phyloP scores from a whole-genome alignment of 192 early-diverging fungal species.

The Borealophlyctis nickersoniae region DNA sequence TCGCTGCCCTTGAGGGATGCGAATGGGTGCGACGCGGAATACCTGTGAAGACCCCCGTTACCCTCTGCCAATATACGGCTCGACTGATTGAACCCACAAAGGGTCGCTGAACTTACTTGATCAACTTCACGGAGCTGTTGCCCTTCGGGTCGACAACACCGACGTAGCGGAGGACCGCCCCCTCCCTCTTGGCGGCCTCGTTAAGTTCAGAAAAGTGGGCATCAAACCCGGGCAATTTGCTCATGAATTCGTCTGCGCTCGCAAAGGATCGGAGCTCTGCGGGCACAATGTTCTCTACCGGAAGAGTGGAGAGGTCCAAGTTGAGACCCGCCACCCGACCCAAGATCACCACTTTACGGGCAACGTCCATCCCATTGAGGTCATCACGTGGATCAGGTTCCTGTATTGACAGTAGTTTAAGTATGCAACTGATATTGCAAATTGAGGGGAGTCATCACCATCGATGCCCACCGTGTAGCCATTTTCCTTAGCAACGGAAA shows the following conservation, averaged over 20 bases:
- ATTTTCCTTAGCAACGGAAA: conserved; percentile 81
- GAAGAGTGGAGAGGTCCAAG: conserved; percentile 72
- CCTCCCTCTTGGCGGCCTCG: conserved; percentile 63
- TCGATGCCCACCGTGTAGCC: conserved; percentile 76
- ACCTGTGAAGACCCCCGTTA: conserved; percentile 39
- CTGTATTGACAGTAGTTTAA: conserved; percentile 31
- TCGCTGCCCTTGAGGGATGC: conserved; percentile 95
- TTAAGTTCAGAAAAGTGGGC: conserved; percentile 82
- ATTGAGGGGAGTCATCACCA: no score
- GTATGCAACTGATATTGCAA: neutral
- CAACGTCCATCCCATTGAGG: conserved; percentile 98
- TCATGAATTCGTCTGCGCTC: conserved; percentile 82
- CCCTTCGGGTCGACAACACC: conserved; percentile 78
- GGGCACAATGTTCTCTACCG: conserved; percentile 96
- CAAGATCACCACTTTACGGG: conserved; percentile 90
- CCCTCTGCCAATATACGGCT: neutral
- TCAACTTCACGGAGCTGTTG: conserved; percentile 74
- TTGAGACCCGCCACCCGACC: conserved; percentile 84
- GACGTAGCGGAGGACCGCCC: conserved; percentile 89
- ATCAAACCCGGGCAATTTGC: conserved; percentile 77
- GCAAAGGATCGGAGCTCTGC: conserved; percentile 67
- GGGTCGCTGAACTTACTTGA: conserved; percentile 50
- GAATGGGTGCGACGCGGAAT: conserved; percentile 87
- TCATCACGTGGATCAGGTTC: conserved; percentile 99
- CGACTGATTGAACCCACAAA: neutral